phyloP scores from a whole-genome alignment of 805 yeast species.

The Schwanniomyces pseudopolymorphus region DNA sequence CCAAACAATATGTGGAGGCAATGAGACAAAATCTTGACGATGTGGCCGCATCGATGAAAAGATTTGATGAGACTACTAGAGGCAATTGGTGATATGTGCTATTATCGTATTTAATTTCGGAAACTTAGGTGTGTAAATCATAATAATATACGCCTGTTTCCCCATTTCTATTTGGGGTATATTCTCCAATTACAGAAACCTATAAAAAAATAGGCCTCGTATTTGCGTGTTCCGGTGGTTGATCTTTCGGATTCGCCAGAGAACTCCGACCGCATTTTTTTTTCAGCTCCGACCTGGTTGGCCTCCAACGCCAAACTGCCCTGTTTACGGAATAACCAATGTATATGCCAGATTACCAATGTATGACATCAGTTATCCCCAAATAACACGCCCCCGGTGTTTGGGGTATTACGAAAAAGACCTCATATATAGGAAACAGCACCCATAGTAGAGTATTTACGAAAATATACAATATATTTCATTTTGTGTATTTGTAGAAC shows the following conservation, averaged over 20 bases:
- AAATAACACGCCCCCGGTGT: background rate
- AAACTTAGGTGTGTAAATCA: background rate
- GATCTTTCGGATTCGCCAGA: background rate
- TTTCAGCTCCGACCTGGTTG: no score
- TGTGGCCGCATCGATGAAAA: conserved; percentile 52
- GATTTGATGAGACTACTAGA: conserved; percentile 44
- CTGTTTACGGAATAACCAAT: background rate
- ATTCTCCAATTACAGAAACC: background rate
- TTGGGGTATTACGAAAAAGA: background rate
- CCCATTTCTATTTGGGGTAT: background rate
- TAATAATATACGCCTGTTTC: background rate
- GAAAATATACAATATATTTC: no score
- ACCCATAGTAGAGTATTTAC: no score
- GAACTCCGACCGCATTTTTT: background rate
- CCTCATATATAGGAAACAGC: background rate
- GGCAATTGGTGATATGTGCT: conserved; percentile 35
- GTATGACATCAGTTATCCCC: background rate
- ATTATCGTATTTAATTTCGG: background rate
- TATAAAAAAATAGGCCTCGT: background rate
- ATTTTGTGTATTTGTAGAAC: no score
- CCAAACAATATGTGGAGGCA: conserved; percentile 49
- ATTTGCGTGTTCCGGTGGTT: background rate
- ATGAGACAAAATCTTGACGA: conserved; percentile 49
- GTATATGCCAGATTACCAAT: background rate
- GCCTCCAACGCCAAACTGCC: no score